These are phyloP conservation scores for Rhodotorula sphaerocarpa DNA, from an alignment of 768 basidiomycete genomes.

Conservation along the genomic window DNA sequence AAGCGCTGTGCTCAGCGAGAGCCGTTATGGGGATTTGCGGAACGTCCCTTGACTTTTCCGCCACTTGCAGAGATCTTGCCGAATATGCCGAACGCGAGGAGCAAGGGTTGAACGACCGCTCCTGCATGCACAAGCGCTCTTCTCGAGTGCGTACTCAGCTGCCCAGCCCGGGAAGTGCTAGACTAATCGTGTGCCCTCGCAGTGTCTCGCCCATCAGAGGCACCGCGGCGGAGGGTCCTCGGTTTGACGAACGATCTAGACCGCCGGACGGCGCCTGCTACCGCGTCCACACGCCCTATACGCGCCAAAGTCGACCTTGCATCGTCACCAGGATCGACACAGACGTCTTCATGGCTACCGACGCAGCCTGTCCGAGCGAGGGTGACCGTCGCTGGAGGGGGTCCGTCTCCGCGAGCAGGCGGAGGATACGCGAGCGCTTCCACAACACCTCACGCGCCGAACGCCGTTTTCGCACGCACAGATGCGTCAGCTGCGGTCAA, in stretches of 20 bases:
- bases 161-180: too few species aligned
- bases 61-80: too few species aligned
- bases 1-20: too few species aligned
- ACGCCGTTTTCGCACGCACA: neutral
- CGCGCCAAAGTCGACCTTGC: constrained; percentile 3
- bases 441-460: neutral
- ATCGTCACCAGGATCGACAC: neutral
- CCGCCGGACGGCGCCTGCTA: neutral
- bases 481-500: neutral
- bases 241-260: neutral
- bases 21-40: too few species aligned
- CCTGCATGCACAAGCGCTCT: too few species aligned
- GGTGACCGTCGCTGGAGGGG: neutral
- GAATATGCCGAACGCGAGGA: too few species aligned
- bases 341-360: neutral
- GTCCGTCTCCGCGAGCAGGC: neutral
- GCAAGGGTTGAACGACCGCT: too few species aligned
- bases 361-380: constrained; percentile 5
- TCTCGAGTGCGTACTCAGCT: too few species aligned
- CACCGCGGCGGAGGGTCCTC: constrained; percentile 5
- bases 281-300: neutral
- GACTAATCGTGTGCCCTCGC: neutral
- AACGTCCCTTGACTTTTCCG: too few species aligned
- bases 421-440: constrained; percentile 4
- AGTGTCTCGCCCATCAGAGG: constrained; percentile 5